Evolutionary conservation across 805 yeast genomes (phyloP).

Genomic region (Scheffersomyces spartinae): DNA sequence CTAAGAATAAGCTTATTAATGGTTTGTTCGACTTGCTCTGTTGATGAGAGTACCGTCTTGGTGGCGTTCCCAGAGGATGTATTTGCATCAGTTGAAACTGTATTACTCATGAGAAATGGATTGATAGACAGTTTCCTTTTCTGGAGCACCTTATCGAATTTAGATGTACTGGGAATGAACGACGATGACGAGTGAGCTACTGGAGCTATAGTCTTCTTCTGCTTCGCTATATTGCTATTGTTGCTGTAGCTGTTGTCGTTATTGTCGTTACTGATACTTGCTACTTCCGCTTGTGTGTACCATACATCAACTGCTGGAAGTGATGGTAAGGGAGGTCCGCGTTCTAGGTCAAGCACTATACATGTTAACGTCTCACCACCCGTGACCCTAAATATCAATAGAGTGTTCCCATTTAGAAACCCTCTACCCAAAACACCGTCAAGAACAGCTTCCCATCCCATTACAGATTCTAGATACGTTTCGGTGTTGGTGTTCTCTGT

Average conservation of each 20-base stretch:
- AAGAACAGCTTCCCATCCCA: neutral
- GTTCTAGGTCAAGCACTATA: no score
- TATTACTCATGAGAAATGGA: conserved; percentile 9
- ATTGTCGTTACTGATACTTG: no score
- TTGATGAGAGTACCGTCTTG: conserved; percentile 7
- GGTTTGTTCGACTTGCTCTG: conserved; percentile 21
- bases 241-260: no score
- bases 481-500: neutral
- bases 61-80: conserved; percentile 4
- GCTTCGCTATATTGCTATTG: no score
- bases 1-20: conserved; percentile 24
- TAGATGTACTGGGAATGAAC: conserved; percentile 9
- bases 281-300: no score
- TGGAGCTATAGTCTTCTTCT: neutral
- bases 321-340: no score
- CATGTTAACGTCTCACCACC: no score
- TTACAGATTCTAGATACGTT: neutral
- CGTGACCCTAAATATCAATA: no score
- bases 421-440: neutral
- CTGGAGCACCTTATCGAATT: conserved; percentile 25
- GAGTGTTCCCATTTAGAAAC: no score
- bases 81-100: conserved; percentile 5
- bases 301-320: no score
- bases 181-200: neutral
- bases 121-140: conserved; percentile 11